These are phyloP conservation scores for Mallotus nudiflorus DNA, from an alignment of 345 rosid genomes.

Conservation along the genomic window DNA sequence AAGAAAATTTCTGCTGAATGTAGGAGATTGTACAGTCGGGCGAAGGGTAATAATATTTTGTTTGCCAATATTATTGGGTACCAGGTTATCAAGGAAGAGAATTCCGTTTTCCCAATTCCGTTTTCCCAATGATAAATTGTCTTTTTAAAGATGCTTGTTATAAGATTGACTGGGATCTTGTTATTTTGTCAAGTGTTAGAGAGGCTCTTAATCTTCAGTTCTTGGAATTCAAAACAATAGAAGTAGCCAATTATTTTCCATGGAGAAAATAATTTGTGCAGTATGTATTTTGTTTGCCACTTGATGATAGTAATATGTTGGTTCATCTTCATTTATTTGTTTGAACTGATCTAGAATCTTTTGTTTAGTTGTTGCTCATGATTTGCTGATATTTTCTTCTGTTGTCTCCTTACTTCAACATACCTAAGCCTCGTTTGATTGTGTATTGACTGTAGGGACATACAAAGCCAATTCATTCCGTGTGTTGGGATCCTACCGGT, in stretches of 20 bases:
- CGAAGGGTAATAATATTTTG: too few species aligned
- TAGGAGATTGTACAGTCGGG: neutral
- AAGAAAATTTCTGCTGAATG: neutral
- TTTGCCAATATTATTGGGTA: too few species aligned
- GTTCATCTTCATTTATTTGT: neutral
- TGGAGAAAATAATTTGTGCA: too few species aligned
- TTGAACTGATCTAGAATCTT: neutral
- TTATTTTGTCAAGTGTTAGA: neutral
- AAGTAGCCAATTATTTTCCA: neutral
- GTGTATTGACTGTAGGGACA: constrained; percentile 57
- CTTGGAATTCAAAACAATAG: neutral
- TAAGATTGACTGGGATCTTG: neutral
- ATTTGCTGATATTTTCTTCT: neutral
- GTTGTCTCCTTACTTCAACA: neutral
- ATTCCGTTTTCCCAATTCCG: too few species aligned
- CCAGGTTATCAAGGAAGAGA: too few species aligned
- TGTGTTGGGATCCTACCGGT: constrained; percentile 93
- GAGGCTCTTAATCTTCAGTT: neutral
- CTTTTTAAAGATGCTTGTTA: neutral
- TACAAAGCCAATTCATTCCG: constrained; percentile 66
- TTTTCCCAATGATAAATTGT: too few species aligned
- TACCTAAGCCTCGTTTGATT: neutral
- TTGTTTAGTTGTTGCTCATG: too few species aligned
- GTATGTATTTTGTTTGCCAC: neutral
- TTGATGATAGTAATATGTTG: neutral